Evolutionary conservation across 768 basidiomycete genomes (phyloP).

Genomic region (Agaricus blazei): DNA sequence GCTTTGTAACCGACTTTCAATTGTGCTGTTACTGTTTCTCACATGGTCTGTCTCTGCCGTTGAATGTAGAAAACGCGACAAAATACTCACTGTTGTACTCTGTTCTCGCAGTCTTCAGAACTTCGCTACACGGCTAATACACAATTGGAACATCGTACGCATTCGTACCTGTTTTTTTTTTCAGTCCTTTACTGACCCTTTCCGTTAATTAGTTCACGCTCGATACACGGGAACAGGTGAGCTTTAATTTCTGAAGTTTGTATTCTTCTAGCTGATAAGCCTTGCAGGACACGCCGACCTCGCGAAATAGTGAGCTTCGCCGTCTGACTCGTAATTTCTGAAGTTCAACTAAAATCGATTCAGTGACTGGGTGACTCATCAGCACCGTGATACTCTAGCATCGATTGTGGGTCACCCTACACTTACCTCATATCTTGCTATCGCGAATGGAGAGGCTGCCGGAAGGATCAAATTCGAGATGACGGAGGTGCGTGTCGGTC

Average conservation of each 20-base stretch:
- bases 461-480: conserved; percentile 91
- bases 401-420: conserved; percentile 91
- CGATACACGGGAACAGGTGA: conserved; percentile 92
- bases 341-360: background rate
- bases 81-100: no score
- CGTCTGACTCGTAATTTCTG: background rate
- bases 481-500: conserved; percentile 67
- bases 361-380: conserved; percentile 97
- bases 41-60: no score
- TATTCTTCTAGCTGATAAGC: conserved; percentile 4
- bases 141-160: conserved; percentile 87
- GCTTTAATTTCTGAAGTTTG: conserved; percentile 19
- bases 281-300: conserved; percentile 86
- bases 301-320: conserved; percentile 79
- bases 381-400: conserved; percentile 90
- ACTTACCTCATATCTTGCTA: conserved; percentile 78
- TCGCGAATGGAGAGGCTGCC: conserved; percentile 92
- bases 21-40: no score
- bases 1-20: no score
- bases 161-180: conserved; percentile 10
- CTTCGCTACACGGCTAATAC: conserved; percentile 95
- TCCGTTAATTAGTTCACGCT: conserved; percentile 68
- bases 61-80: no score
- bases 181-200: conserved; percentile 4
- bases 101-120: conserved; percentile 66